These are phyloP conservation scores for Pyrenochaeta sp. DNA, from an alignment of 2,329 filamentous ascomycete genomes.

Conservation along the genomic window DNA sequence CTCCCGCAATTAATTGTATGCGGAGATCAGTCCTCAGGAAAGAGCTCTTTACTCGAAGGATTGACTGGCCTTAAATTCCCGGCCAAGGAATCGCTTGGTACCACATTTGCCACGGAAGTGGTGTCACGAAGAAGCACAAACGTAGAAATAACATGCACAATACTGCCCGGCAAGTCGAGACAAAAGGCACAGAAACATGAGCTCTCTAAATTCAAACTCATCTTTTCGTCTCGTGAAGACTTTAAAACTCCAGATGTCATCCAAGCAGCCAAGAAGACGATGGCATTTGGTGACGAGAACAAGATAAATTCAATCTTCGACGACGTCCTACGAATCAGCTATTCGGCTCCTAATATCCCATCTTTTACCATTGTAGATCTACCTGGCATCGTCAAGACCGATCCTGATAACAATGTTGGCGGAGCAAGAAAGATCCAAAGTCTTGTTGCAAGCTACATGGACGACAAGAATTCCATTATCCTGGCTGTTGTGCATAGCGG, in stretches of 20 bases:
- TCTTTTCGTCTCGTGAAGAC: conserved; percentile 26
- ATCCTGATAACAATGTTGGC: conserved; percentile 53
- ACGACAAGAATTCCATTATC: conserved; percentile 55
- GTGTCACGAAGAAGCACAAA: conserved; percentile 57
- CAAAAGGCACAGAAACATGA: conserved; percentile 15
- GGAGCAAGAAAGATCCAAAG: conserved; percentile 58
- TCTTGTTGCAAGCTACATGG: conserved; percentile 56
- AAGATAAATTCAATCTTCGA: conserved; percentile 21
- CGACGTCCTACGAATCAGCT: conserved; percentile 40
- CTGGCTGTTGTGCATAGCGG: conserved; percentile 54
- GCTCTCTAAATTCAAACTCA: conserved; percentile 26
- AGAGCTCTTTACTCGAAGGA: conserved; percentile 42
- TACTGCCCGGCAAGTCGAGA: conserved; percentile 39
- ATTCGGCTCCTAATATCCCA: conserved; percentile 43
- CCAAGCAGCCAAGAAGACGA: conserved; percentile 59
- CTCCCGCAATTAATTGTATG: conserved; percentile 44
- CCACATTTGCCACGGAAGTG: conserved; percentile 69
- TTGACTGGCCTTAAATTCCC: conserved; percentile 66
- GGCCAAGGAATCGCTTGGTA: conserved; percentile 63
- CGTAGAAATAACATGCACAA: conserved; percentile 54
- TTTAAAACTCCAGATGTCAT: conserved; percentile 57
- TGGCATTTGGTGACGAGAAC: conserved; percentile 42
- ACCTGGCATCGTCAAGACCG: conserved; percentile 62
- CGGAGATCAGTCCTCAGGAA: conserved; percentile 41
- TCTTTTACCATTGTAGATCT: conserved; percentile 65